Percentiles rank a stretch among this genome's conserved stretches.
Conservation (phyloP, 768 basidiomycete species). For the Dentipellis fragilis region DNA sequence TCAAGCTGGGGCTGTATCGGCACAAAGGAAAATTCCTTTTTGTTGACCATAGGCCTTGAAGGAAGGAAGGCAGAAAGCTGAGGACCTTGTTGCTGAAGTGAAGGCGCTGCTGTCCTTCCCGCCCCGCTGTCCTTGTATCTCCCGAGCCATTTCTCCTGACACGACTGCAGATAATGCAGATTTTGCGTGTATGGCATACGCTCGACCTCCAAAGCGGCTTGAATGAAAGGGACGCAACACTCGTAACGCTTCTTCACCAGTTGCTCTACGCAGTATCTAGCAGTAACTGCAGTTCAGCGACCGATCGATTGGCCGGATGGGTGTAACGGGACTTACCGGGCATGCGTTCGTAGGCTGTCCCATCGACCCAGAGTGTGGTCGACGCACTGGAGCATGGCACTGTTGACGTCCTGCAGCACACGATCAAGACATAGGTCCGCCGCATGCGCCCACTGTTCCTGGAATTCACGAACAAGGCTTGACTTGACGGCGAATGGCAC, state of each 20-base stretch:
- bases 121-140: not conserved
- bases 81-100: not conserved
- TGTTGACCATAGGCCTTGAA: not conserved
- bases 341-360: not conserved
- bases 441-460: not conserved
- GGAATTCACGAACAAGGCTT: not conserved
- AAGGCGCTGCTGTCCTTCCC: not conserved
- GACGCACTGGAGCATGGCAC: not conserved
- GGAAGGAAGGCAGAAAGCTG: not conserved
- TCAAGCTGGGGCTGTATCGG: not conserved
- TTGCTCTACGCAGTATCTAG: not conserved
- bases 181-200: not conserved
- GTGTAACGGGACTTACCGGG: not conserved
- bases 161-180: not conserved
- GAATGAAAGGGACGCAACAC: not conserved
- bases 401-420: not conserved
- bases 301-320: too few species aligned
- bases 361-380: not conserved
- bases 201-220: not conserved
- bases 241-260: not conserved
- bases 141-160: constrained; percentile 1
- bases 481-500: not conserved
- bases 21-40: not conserved
- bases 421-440: not conserved
- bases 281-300: too few species aligned